These are phyloP conservation scores for Lactifluus pinguis DNA, from an alignment of 768 basidiomycete genomes.

Conservation along the genomic window DNA sequence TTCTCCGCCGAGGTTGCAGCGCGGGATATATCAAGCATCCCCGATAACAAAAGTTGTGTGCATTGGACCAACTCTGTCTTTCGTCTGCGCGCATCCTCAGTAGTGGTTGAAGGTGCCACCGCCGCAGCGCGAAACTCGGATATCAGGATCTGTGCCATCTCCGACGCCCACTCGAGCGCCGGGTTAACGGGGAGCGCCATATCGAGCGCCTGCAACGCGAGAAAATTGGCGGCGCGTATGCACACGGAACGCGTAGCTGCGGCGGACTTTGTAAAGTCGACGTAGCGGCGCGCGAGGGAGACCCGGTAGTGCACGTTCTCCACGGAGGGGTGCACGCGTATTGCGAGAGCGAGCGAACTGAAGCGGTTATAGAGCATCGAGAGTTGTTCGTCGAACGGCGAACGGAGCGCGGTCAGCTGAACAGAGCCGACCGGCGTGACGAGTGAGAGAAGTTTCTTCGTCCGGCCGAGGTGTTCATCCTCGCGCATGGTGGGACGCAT, in stretches of 20 bases:
- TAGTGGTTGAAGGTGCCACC: neutral
- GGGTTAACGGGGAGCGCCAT: slow-evolving; percentile 41
- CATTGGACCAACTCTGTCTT: slow-evolving; percentile 20
- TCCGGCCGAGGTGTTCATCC: slow-evolving; percentile 30
- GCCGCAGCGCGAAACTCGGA: slow-evolving; percentile 39
- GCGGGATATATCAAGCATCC: slow-evolving; percentile 29
- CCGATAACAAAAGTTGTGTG: slow-evolving; percentile 4
- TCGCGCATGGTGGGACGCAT: slow-evolving; percentile 25
- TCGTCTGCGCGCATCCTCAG: neutral
- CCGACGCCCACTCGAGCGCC: slow-evolving; percentile 54
- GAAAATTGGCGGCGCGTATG: slow-evolving; percentile 66
- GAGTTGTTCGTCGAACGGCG: slow-evolving; percentile 45
- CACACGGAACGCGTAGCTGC: slow-evolving; percentile 55
- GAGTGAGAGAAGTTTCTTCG: slow-evolving; percentile 63
- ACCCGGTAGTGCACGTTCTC: slow-evolving; percentile 44
- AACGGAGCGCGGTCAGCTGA: slow-evolving; percentile 46
- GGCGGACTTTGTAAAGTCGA: slow-evolving; percentile 59
- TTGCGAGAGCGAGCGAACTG: slow-evolving; percentile 58
- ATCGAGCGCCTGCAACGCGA: slow-evolving; percentile 52
- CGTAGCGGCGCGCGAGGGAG: slow-evolving; percentile 55
- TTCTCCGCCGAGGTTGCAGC: slow-evolving; percentile 22
- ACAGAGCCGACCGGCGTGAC: slow-evolving; percentile 65
- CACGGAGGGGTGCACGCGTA: slow-evolving; percentile 53
- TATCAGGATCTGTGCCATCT: slow-evolving; percentile 46
- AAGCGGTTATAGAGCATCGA: slow-evolving; percentile 81